Percentiles rank a stretch among this genome's conserved stretches.
Conservation (phyloP, 495 filamentous ascomycete species). For the Glarea lozoyensis region DNA sequence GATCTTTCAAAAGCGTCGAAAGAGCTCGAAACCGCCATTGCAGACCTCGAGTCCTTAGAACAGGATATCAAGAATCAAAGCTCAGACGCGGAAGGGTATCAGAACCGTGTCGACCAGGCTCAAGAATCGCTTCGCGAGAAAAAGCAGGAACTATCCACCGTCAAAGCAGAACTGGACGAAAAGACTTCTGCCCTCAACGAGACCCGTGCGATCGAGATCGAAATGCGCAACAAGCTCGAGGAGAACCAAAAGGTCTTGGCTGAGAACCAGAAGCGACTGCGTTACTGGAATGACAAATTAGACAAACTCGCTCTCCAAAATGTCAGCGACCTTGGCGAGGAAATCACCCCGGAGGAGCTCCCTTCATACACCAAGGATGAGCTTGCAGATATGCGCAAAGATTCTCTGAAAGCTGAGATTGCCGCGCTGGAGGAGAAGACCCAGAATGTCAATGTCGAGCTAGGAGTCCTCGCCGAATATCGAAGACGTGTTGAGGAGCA, state of each 20-base stretch:
- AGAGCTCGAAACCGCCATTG: conserved; percentile 61
- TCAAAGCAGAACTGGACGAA: conserved; percentile 82
- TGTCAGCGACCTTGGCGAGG: conserved; percentile 58
- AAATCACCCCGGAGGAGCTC: conserved; percentile 39
- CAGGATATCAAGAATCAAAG: conserved; percentile 69
- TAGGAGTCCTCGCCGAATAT: conserved; percentile 88
- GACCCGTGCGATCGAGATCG: conserved; percentile 83
- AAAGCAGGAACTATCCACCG: conserved; percentile 64
- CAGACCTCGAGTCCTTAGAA: conserved; percentile 66
- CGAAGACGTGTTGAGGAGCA: conserved; percentile 84
- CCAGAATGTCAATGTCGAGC: conserved; percentile 79
- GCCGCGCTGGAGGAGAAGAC: conserved; percentile 88
- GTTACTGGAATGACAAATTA: conserved; percentile 84
- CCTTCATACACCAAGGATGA: conserved; percentile 85
- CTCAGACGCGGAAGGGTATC: conserved; percentile 61
- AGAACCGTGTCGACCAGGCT: conserved; percentile 73
- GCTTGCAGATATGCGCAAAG: conserved; percentile 85
- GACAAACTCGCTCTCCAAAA: conserved; percentile 72
- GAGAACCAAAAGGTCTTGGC: conserved; percentile 83
- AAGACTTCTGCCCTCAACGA: conserved; percentile 83
- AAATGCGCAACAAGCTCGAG: conserved; percentile 96
- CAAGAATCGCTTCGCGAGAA: conserved; percentile 72
- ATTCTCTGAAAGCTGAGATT: conserved; percentile 76
- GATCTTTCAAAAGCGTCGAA: conserved; percentile 62
- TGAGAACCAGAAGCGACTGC: conserved; percentile 78